phyloP scores from a whole-genome alignment of 305 asterid genomes.

The Fraxinus sp. region DNA sequence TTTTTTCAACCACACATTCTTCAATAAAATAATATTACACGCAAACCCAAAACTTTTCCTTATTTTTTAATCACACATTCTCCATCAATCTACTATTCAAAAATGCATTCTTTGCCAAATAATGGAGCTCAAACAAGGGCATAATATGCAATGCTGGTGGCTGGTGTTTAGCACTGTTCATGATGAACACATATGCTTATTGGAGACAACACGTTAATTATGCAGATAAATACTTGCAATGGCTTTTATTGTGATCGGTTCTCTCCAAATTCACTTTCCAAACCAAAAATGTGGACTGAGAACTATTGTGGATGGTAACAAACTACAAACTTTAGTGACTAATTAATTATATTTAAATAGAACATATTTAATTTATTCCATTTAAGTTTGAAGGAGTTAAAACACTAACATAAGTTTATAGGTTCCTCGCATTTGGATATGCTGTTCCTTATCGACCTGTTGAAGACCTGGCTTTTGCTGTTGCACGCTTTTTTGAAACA shows the following conservation, averaged over 20 bases:
- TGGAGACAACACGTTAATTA: slow-evolving; percentile 6
- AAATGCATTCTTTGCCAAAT: too few relatives aligned
- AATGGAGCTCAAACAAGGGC: too few relatives aligned
- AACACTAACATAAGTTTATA: slow-evolving; percentile 22
- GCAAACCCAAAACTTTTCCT: too few relatives aligned
- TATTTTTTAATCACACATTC: too few relatives aligned
- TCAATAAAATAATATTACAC: too few relatives aligned
- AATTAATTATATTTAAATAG: not conserved
- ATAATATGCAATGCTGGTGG: slow-evolving; percentile 10
- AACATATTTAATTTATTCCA: not conserved
- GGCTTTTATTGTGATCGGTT: slow-evolving; percentile 77
- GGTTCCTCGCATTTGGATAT: slow-evolving; percentile 87
- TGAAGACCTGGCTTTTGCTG: slow-evolving; percentile 84
- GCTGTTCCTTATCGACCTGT: slow-evolving; percentile 78
- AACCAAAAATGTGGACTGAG: slow-evolving; percentile 89
- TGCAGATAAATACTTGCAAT: slow-evolving; percentile 88
- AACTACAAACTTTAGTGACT: not conserved
- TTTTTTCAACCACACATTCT: too few relatives aligned
- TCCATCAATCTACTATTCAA: too few relatives aligned
- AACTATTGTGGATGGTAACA: slow-evolving; percentile 78
- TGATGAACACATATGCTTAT: not conserved
- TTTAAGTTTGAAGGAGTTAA: slow-evolving; percentile 11
- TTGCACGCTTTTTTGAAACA: slow-evolving; percentile 73
- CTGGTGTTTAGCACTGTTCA: not conserved
- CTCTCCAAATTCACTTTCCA: slow-evolving; percentile 62